Conservation (phyloP, 73 alveolate genomes). For the Blepharisma japonicum region DNA sequence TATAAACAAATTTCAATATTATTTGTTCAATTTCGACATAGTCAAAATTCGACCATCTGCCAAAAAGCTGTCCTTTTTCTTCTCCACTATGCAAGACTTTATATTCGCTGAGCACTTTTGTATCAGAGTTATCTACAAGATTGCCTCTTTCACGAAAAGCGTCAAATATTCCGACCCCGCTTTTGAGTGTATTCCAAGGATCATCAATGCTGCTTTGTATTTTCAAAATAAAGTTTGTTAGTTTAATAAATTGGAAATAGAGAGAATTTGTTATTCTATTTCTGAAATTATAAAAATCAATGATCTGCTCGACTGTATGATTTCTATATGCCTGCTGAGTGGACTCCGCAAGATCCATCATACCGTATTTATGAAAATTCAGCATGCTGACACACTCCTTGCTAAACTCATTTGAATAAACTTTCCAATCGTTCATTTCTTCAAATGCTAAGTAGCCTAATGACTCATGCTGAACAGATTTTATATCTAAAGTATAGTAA, state of each 20-base stretch:
- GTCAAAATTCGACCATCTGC: slow-evolving; percentile 6
- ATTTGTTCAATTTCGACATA: background rate
- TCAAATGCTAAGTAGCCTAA: slow-evolving; percentile 1
- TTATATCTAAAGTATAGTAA: background rate
- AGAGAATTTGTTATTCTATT: background rate
- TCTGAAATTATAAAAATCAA: background rate
- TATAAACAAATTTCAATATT: too few species aligned
- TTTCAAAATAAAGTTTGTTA: background rate
- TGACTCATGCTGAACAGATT: slow-evolving; percentile 29
- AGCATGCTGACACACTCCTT: background rate
- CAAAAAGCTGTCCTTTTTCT: background rate
- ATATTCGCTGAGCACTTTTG: slow-evolving; percentile 7
- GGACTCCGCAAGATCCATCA: background rate
- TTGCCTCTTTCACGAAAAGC: too few species aligned
- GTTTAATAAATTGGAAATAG: background rate
- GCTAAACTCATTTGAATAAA: background rate
- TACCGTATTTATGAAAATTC: background rate
- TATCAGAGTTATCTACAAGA: background rate
- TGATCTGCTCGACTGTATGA: background rate
- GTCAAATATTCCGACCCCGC: background rate
- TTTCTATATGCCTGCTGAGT: slow-evolving; percentile 1
- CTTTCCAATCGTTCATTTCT: slow-evolving; percentile 12
- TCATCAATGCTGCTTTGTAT: slow-evolving; percentile 2
- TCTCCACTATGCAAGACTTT: background rate
- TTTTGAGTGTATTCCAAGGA: background rate